These are phyloP conservation scores for Bimuria novae-zelandiae DNA, from an alignment of 2,329 filamentous ascomycete species.

Conservation along the genomic window DNA sequence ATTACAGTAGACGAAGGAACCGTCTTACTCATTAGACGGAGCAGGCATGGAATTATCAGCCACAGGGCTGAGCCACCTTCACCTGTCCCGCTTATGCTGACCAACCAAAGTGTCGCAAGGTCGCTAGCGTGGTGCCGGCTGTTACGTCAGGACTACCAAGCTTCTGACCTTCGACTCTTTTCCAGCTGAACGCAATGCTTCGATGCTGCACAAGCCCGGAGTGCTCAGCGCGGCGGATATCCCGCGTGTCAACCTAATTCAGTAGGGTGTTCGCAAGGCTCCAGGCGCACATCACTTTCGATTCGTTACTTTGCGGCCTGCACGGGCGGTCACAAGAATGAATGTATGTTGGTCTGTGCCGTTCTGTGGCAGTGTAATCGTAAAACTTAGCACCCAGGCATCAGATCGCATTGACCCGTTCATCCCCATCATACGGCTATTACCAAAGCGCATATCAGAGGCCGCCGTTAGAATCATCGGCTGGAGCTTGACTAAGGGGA, in stretches of 20 bases:
- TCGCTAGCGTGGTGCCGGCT: neutral
- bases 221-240: neutral
- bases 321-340: no score
- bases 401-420: no score
- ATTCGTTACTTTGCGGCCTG: no score
- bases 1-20: neutral
- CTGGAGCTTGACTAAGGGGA: no score
- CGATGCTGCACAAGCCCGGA: constrained; percentile 2
- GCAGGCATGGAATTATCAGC: neutral
- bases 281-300: no score
- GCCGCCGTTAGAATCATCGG: no score
- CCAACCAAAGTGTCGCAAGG: neutral
- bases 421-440: no score
- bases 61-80: constrained; percentile 1
- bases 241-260: neutral
- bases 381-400: no score
- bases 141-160: neutral
- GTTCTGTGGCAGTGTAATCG: no score
- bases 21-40: constrained; percentile 4
- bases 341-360: no score
- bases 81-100: neutral
- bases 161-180: constrained; percentile 1
- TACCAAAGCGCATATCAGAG: no score
- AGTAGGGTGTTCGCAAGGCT: no score
- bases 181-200: constrained; percentile 7